Conservation (phyloP, 148 eudicot species). For the Rhododendron ovatum region DNA sequence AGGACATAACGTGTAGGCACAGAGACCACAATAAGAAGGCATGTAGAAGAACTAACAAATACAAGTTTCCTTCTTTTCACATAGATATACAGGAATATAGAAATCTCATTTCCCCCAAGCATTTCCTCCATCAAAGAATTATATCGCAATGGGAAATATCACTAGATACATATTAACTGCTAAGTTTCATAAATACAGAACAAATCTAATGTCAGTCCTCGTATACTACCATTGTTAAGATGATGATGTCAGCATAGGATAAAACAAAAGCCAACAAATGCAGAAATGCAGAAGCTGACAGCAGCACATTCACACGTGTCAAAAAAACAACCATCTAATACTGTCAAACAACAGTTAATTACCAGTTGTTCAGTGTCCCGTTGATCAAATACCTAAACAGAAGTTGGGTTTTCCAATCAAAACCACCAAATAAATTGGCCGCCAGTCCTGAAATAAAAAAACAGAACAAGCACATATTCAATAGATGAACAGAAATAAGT, state of each 20-base stretch:
- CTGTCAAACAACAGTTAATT: conserved; percentile 1
- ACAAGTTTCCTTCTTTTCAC: background rate
- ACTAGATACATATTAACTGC: background rate
- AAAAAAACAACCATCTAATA: background rate
- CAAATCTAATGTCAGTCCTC: background rate
- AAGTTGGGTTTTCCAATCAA: background rate
- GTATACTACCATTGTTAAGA: background rate
- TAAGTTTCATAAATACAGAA: background rate
- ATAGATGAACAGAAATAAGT: conserved; percentile 2
- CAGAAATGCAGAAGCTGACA: background rate
- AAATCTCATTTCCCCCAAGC: background rate
- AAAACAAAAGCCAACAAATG: background rate
- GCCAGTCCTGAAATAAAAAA: background rate
- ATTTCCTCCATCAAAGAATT: background rate
- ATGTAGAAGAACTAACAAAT: background rate
- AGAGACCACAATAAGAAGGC: background rate
- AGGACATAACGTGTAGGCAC: background rate
- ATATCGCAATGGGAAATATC: too few relatives aligned
- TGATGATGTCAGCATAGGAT: background rate
- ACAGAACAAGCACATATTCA: conserved; percentile 1
- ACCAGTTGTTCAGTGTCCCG: background rate
- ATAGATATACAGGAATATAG: background rate
- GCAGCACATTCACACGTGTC: background rate
- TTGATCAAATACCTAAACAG: background rate
- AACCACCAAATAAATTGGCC: background rate